A percentile compares a stretch with the other conserved stretches of the same genome.
Conservation (phyloP, 139 green algal species). For the Edaphochlamys debaryana region DNA sequence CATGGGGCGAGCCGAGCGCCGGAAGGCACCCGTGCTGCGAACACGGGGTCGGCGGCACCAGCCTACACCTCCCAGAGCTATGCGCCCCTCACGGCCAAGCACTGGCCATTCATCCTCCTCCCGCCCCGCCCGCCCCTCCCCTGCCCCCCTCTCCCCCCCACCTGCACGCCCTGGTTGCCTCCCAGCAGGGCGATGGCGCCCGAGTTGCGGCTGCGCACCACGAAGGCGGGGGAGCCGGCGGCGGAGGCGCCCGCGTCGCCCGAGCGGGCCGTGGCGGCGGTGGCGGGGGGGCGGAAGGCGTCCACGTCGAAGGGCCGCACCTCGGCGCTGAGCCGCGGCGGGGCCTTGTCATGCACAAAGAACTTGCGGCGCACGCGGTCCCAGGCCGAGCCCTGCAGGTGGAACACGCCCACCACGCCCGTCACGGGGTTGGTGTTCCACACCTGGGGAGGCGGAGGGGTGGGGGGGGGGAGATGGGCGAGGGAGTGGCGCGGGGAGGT, state of each 20-base stretch:
- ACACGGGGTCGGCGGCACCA: too few species aligned
- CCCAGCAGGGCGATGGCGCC: conserved; percentile 15
- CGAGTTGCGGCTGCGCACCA: conserved; percentile 27
- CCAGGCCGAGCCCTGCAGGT: conserved; percentile 91
- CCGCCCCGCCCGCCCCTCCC: too few species aligned
- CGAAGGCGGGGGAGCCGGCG: conserved; percentile 15
- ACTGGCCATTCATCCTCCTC: too few species aligned
- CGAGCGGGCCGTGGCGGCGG: background rate
- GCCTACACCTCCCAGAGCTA: too few species aligned
- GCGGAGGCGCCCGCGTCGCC: background rate
- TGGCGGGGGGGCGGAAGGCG: conserved; percentile 27
- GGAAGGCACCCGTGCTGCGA: too few species aligned
- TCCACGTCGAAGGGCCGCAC: conserved; percentile 70
- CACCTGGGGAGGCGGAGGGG: background rate
- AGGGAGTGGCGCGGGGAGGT: background rate
- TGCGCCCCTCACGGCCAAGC: too few species aligned
- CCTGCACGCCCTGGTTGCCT: background rate
- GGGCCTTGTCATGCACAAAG: conserved; percentile 66
- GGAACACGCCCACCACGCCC: conserved; percentile 86
- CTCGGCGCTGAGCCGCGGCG: conserved; percentile 33
- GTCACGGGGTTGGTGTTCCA: conserved; percentile 47
- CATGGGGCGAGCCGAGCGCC: too few species aligned
- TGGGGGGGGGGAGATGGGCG: too few species aligned
- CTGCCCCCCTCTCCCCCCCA: too few species aligned
- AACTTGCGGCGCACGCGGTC: conserved; percentile 80